Evolutionary conservation across 331 rosid species (phyloP), one percentile per base, ranked within the genome.

Genomic region (Prunus yedoensis): DNA sequence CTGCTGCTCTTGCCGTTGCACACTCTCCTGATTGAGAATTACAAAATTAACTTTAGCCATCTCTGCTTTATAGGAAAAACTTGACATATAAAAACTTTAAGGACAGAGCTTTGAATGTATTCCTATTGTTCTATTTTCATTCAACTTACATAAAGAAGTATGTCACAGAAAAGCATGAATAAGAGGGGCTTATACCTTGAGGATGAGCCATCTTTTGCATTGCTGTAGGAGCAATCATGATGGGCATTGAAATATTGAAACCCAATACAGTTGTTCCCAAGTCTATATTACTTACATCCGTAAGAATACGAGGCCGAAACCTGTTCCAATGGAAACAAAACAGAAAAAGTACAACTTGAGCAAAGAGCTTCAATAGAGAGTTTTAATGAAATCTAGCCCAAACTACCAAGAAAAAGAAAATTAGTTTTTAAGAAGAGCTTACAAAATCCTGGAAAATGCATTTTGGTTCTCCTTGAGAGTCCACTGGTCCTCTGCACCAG

Each of bases 201-300:
- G 95, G 96, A 66, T 94, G 98, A 81, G 98, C 98, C 97, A 94
- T 90, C 85, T 94, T 94, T 81, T 91, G 96, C 92, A 94, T 86
- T 73, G 96, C 98, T 52, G 96, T 91, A 1, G 97, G 97, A 66
- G 98, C 98, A 83, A 94, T 79, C 98, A 94, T 91, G 80, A 94
- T 91, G 16, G 98, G 97, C 96, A 94, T 91, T 25, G 97, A 94
- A 77, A 90, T 85, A 54, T 90, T 84, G 96, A 88, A 94, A 28
- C 98, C 98, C 81, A 94, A 68, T 28, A 94, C 93, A 57, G 88
- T 91, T 15, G 95, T 89, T 21, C 89, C 66, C 89, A 88, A 65
- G 85, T 94, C 97, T 68, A 94, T 88, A 85, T 85, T 87, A 83
- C 91, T 90, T 35, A 94, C 97, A 86, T 94, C 97, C 43, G 88